These are phyloP conservation scores for Starmerella floris DNA, from an alignment of 805 yeast genomes.

Conservation along the genomic window DNA sequence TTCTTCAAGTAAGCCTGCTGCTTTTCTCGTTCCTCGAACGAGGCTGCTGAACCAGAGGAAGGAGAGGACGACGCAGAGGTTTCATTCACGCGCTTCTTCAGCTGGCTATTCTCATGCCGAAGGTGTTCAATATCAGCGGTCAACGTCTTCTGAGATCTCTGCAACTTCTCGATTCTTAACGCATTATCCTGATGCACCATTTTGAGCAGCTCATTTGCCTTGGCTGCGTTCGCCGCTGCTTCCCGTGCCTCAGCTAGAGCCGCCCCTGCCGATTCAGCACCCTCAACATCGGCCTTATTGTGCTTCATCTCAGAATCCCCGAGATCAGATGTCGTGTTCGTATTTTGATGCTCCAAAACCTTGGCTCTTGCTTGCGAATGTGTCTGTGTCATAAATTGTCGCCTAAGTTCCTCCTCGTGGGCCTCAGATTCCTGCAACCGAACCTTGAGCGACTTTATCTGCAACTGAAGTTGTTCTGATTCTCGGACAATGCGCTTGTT, in stretches of 20 bases:
- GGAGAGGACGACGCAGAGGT: not conserved
- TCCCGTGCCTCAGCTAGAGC: slow-evolving; percentile 11
- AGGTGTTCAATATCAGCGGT: slow-evolving; percentile 26
- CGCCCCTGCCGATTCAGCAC: not conserved
- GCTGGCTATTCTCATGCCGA: slow-evolving; percentile 20
- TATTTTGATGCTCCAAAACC: not conserved
- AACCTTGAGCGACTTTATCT: slow-evolving; percentile 21
- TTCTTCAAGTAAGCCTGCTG: slow-evolving; percentile 73
- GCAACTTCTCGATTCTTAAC: slow-evolving; percentile 28
- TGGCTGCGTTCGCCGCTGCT: slow-evolving; percentile 21
- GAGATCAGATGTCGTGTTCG: not conserved
- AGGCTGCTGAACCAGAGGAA: slow-evolving; percentile 1
- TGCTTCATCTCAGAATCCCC: no score
- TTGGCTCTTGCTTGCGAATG: not conserved
- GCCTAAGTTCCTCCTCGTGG: slow-evolving; percentile 10
- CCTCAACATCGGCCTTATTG: not conserved
- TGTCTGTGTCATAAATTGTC: not conserved
- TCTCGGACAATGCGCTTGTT: slow-evolving; percentile 51
- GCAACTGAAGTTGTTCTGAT: slow-evolving; percentile 44
- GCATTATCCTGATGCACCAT: slow-evolving; percentile 28
- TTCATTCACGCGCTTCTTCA: slow-evolving; percentile 5
- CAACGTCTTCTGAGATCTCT: slow-evolving; percentile 26
- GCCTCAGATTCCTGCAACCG: slow-evolving; percentile 17
- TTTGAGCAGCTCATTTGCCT: slow-evolving; percentile 26
- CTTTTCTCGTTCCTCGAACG: slow-evolving; percentile 22